Conservation (phyloP, 2,329 filamentous ascomycete species). For the Fusarium clavum region DNA sequence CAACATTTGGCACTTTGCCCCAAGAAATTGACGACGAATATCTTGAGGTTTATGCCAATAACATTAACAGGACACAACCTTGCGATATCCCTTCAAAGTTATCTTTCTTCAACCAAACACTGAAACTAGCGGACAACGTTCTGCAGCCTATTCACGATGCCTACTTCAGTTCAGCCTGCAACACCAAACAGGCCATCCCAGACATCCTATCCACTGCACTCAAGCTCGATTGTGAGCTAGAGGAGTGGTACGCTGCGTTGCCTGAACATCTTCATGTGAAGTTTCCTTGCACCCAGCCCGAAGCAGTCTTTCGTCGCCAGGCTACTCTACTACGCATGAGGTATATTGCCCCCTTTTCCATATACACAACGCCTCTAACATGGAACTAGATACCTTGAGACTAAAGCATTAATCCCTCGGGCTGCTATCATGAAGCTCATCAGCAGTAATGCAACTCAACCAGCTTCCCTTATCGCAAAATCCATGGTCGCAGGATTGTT, state of each 20-base stretch:
- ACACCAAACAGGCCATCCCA: conserved; percentile 5
- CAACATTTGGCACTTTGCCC: conserved; percentile 32
- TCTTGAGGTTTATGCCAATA: conserved; percentile 27
- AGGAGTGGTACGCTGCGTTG: conserved; percentile 38
- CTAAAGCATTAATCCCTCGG: conserved; percentile 39
- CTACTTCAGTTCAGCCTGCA: conserved; percentile 20
- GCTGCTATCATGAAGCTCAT: conserved; percentile 41
- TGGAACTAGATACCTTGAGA: conserved; percentile 37
- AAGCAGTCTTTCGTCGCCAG: conserved; percentile 41
- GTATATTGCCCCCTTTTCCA: not conserved
- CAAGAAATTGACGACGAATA: conserved; percentile 44
- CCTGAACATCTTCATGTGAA: conserved; percentile 40
- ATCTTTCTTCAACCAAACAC: conserved; percentile 40
- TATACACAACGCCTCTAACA: not conserved
- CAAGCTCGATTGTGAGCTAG: conserved; percentile 37
- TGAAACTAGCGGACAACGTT: conserved; percentile 39
- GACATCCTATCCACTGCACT: conserved; percentile 34
- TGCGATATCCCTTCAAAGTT: conserved; percentile 36
- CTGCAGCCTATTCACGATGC: conserved; percentile 37
- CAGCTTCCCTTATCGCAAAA: conserved; percentile 27
- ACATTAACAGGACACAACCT: conserved; percentile 25
- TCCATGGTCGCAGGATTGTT: conserved; percentile 37
- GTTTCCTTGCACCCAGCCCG: conserved; percentile 28
- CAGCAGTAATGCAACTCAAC: conserved; percentile 7
- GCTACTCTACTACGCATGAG: conserved; percentile 41